Base-by-base conservation (phyloP, 345 rosid species). In the Lepidium africanum region DNA sequence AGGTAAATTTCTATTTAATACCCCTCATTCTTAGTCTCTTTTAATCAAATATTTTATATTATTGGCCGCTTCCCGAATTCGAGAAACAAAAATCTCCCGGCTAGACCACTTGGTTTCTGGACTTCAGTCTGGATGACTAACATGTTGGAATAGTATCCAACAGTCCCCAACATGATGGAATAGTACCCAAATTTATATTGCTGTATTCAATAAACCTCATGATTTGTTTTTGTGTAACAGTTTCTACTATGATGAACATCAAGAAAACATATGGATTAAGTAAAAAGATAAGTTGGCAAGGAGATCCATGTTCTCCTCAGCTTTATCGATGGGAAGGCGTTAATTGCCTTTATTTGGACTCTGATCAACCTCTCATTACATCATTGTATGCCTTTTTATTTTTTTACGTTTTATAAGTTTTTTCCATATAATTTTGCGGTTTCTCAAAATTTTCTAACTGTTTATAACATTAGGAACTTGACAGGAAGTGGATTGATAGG, bases 231-330 rank as follows among this genome's bases (percentile, higher is more conserved):
- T 72, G 65, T 56, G 25, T 41, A 35, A 27, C 37, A 76, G 93
- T 68, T 67, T 60, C 75, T 71, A 82, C 88, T 5, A 69, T 87
- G 17, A 66, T 17, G 46, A 75, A 65, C 33, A 81, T 85, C 68
- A 82, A 85, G 73, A 68, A 81, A 19, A 38, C 63, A 2, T 85
- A 85, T 42, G 77, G 79, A 49, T 49, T 82, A 38, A 57, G 43
- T 23, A 48, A 21, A 32, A 77, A 65, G 37, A 60, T 57, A 39
- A 72, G 63, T 55, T 85, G 83, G 89, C 82, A 82, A 72, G 89
- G 89, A 67, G 89, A 85, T 81, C 85, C 86, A 54, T 79, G 83
- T 52, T 19, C 66, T 50, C 83, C 82, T 48, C 55, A 30, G n/a
- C 61, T 2, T 27, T 73, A 67, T 68, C 9, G 10, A 33, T 82